Evolutionary conservation across 2,329 filamentous ascomycete genomes (phyloP).

Genomic region (Coniochaeta sp.): DNA sequence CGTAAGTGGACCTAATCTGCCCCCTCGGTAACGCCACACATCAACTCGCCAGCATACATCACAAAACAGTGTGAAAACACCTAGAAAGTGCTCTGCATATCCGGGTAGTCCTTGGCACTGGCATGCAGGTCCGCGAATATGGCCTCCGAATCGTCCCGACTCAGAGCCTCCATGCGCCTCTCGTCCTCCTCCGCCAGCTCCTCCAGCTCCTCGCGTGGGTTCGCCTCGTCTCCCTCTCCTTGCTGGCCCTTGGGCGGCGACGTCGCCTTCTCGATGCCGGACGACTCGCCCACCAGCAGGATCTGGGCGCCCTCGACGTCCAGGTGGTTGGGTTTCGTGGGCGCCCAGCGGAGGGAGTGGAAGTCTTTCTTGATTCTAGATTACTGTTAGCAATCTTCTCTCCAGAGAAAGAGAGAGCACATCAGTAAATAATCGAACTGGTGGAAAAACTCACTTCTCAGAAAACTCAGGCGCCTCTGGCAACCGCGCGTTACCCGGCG

Average conservation of each 20-base stretch:
- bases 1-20: no score
- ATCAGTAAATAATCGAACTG: not conserved
- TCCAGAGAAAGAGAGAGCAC: no score
- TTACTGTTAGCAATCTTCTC: no score
- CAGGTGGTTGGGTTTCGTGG: slow-evolving; percentile 64
- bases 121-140: slow-evolving; percentile 40
- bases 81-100: slow-evolving; percentile 50
- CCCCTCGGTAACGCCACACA: not conserved
- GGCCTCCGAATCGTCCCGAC: slow-evolving; percentile 34
- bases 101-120: slow-evolving; percentile 53
- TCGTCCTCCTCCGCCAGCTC: slow-evolving; percentile 70
- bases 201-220: slow-evolving; percentile 64
- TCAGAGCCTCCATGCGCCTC: slow-evolving; percentile 49
- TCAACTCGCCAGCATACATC: not conserved
- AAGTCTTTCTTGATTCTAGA: slow-evolving; percentile 36
- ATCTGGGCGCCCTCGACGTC: slow-evolving; percentile 71
- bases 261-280: slow-evolving; percentile 47
- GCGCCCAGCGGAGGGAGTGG: slow-evolving; percentile 63
- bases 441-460: slow-evolving; percentile 44
- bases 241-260: slow-evolving; percentile 47
- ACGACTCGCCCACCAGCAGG: slow-evolving; percentile 66
- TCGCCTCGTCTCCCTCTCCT: slow-evolving; percentile 50
- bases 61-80: no score
- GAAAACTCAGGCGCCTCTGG: slow-evolving; percentile 62
- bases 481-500: slow-evolving; percentile 51